Base-by-base conservation (phyloP, 2,329 filamentous ascomycete species). In the Dryadomyces quercus-mongolicae region DNA sequence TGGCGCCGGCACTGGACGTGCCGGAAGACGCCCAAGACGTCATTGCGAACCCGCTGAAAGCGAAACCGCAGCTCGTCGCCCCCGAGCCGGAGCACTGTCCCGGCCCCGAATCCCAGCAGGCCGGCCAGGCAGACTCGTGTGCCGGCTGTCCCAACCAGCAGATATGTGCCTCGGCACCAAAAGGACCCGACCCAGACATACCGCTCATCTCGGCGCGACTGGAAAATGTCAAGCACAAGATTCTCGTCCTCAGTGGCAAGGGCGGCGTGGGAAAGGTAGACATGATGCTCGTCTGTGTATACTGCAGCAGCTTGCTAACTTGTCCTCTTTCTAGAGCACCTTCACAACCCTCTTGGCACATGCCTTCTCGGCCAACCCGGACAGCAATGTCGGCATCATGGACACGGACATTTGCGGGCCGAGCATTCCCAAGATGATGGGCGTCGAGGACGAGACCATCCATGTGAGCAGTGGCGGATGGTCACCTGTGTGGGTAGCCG, bases 361-460 rank as follows among this genome's bases (percentile, higher is more conserved):
- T 66, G 91, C 88, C 1, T 94, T 98, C 63, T 91, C 93, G 88
- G 80, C 81, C 15, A 88, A 94, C 67, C 82, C 85, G 0, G 81
- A 85, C 48, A 85, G 75, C 55, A 88, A 82, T 1, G 88, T 98
- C 31, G 93, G 92, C 20, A 85, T 98, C 62, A 96, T 97, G 89
- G 93, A 98, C 70, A 94, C 93, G 7, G 93, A 98, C 68, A 95
- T 98, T 58, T 96, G 90, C 70, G 93, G 93, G 0, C 93, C 93
- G 0, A 89, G 84, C 59, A 96, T 98, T 63, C 93, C 93, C 20
- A 96, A 96, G 73, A 97, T 98, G 92, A 91, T 98, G 84, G 93
- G 93, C 38, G 92, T 96, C 1, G 91, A 96, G 69, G 74, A 82
- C 25, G 92, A 98, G 71, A 95, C 87, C 1, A 93, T 98, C 52